Evolutionary conservation across 768 basidiomycete genomes (phyloP).

Genomic region (Antrodiella citrinella): DNA sequence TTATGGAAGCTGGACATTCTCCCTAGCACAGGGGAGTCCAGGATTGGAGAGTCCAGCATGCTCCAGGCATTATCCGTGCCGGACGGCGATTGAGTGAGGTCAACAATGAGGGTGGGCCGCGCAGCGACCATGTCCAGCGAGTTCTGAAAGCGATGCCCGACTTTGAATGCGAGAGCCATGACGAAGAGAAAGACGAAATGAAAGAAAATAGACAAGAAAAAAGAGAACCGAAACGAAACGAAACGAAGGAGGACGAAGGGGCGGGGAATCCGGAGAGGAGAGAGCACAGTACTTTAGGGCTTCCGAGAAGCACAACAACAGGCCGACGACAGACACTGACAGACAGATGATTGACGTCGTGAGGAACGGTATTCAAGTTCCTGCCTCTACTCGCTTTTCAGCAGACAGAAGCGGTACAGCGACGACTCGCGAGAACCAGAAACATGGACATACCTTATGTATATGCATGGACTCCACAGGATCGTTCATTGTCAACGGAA

Average conservation of each 20-base stretch:
- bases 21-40: conserved; percentile 4
- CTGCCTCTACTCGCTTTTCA: background rate
- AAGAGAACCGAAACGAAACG: background rate
- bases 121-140: conserved; percentile 22
- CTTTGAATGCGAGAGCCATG: conserved; percentile 13
- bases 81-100: conserved; percentile 13
- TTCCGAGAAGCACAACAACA: conserved; percentile 3
- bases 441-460: too few species aligned
- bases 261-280: conserved; percentile 1
- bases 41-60: conserved; percentile 17
- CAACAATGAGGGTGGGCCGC: conserved; percentile 19
- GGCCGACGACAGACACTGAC: conserved; percentile 5
- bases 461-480: too few species aligned
- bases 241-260: conserved; percentile 8
- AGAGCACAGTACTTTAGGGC: conserved; percentile 3
- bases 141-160: conserved; percentile 17
- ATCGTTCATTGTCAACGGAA: too few species aligned
- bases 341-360: conserved; percentile 13
- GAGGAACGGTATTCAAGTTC: background rate
- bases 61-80: conserved; percentile 23
- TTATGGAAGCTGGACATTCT: conserved; percentile 4
- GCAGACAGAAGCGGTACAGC: background rate
- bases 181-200: conserved; percentile 7
- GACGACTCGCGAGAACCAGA: background rate
- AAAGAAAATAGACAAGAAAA: too few species aligned